Conservation (phyloP, 139 green algal species). For the Limnomonas spitsbergensis region DNA sequence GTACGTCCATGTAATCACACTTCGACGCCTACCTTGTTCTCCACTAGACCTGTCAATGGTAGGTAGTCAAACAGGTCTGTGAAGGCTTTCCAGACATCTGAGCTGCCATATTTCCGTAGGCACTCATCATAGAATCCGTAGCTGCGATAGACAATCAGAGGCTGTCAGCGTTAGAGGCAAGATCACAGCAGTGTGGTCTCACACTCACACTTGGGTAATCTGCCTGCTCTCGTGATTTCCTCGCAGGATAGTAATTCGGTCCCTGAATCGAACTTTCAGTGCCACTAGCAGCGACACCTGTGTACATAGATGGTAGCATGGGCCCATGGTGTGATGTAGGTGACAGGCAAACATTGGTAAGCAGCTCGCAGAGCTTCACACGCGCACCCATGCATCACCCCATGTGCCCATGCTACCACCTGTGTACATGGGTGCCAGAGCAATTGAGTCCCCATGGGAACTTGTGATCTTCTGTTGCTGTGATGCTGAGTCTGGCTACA, state of each 20-base stretch:
- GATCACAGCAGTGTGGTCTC: not conserved
- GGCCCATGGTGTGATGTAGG: too few species aligned
- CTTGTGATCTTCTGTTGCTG: too few species aligned
- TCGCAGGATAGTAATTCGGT: slow-evolving; percentile 95
- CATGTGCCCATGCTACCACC: too few species aligned
- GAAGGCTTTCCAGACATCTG: slow-evolving; percentile 97
- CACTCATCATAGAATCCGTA: slow-evolving; percentile 99
- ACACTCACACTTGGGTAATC: slow-evolving; percentile 93
- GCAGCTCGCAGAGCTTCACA: too few species aligned
- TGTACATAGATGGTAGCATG: too few species aligned
- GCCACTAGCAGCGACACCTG: slow-evolving; percentile 86
- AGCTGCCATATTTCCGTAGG: slow-evolving; percentile 96
- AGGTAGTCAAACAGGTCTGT: slow-evolving; percentile 99
- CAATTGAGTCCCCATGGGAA: too few species aligned
- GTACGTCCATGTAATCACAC: too few species aligned
- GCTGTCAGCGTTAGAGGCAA: not conserved
- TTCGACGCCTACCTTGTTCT: slow-evolving; percentile 81
- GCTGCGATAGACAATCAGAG: too few species aligned
- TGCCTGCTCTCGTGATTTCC: slow-evolving; percentile 98
- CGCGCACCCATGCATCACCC: too few species aligned
- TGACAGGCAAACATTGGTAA: too few species aligned
- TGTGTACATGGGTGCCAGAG: too few species aligned
- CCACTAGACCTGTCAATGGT: slow-evolving; percentile 91
- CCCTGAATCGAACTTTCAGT: slow-evolving; percentile 88
- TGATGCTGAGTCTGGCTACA: too few species aligned